Conservation (phyloP, 163 green algal species). For the Prototheca cutis region DNA sequence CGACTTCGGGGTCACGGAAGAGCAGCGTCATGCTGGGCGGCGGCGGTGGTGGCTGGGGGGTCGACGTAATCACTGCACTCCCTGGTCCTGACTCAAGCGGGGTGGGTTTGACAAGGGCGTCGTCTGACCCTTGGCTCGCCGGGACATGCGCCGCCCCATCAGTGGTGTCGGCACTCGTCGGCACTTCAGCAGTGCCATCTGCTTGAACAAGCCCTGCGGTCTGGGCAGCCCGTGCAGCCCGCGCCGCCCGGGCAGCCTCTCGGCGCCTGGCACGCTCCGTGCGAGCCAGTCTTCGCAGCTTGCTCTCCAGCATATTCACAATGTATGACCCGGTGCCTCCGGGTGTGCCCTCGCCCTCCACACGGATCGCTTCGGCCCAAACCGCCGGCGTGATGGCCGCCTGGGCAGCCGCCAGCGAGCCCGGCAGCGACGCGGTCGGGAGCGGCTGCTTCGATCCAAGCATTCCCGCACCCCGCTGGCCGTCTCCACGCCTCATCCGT, state of each 20-base stretch:
- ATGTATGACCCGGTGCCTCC: slow-evolving; percentile 9
- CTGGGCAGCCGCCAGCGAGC: slow-evolving; percentile 4
- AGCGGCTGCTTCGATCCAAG: background rate
- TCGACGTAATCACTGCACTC: too few relatives aligned
- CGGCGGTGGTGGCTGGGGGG: too few relatives aligned
- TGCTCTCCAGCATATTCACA: slow-evolving; percentile 16
- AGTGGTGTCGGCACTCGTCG: too few relatives aligned
- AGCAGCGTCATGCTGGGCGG: background rate
- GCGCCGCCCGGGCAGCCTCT: background rate
- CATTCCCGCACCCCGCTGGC: too few relatives aligned
- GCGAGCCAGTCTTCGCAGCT: slow-evolving; percentile 15
- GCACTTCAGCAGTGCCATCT: too few relatives aligned
- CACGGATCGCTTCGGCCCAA: slow-evolving; percentile 12
- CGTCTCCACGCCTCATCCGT: too few relatives aligned
- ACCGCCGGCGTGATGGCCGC: background rate
- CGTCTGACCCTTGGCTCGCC: too few relatives aligned
- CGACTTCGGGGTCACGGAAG: slow-evolving; percentile 3
- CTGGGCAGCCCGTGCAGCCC: too few relatives aligned
- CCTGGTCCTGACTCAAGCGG: too few relatives aligned
- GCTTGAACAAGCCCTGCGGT: too few relatives aligned
- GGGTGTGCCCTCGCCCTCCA: slow-evolving; percentile 2
- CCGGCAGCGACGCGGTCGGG: background rate
- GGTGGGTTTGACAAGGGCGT: too few relatives aligned
- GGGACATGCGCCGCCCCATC: too few relatives aligned
- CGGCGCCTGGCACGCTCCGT: slow-evolving; percentile 2